A percentile compares a stretch with the other conserved stretches of the same genome.
These are phyloP conservation scores for Cyclotella sp. DNA, from an alignment of 108 stramenopile species.

Conservation along the genomic window DNA sequence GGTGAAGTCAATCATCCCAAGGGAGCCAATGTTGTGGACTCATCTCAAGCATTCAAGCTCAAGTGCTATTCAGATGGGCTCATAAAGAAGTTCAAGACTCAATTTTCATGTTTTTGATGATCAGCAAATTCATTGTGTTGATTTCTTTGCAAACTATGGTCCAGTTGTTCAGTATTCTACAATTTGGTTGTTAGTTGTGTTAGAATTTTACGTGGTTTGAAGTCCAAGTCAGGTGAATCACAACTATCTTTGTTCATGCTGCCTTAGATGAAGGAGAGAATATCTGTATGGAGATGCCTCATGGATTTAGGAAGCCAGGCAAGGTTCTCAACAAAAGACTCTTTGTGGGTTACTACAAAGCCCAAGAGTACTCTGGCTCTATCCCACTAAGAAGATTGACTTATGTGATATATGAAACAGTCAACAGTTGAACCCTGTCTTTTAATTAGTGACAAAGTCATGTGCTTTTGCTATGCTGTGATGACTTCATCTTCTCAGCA, in stretches of 20 bases:
- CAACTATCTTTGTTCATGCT: constrained; percentile 7
- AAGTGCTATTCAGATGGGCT: constrained; percentile 51
- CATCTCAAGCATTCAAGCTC: constrained; percentile 33
- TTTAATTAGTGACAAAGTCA: neutral
- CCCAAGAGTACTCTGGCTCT: constrained; percentile 7
- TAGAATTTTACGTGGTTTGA: constrained; percentile 23
- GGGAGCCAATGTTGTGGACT: no score
- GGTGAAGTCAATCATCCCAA: no score
- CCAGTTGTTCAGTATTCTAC: constrained; percentile 64
- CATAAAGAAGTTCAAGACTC: constrained; percentile 64
- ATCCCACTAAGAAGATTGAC: constrained; percentile 11
- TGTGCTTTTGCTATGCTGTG: neutral
- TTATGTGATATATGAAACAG: neutral
- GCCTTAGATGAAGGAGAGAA: constrained; percentile 26
- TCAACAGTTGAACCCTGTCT: neutral
- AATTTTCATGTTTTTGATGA: constrained; percentile 59
- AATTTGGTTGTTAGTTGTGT: constrained; percentile 11
- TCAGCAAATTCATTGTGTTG: constrained; percentile 62
- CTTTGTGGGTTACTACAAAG: constrained; percentile 33
- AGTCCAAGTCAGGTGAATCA: neutral
- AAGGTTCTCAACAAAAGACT: constrained; percentile 39
- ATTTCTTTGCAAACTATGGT: constrained; percentile 60
- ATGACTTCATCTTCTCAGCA: constrained; percentile 39
- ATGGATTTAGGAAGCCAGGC: constrained; percentile 30
- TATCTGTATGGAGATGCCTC: constrained; percentile 40